These are phyloP conservation scores for Gossypium bickii DNA, from an alignment of 345 rosid genomes.

Conservation along the genomic window DNA sequence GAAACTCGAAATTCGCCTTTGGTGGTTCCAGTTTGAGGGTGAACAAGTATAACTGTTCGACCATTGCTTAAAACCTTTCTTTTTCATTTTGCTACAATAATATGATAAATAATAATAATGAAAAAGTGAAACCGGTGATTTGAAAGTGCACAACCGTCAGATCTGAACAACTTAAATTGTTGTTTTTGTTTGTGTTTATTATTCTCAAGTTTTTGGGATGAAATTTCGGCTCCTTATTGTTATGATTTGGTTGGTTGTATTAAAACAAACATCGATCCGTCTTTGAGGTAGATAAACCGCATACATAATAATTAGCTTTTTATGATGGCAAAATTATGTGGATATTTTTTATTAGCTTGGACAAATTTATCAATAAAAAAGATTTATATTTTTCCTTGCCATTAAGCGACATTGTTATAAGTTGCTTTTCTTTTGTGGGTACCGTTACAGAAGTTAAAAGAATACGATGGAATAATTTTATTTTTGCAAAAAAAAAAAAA, in stretches of 20 bases:
- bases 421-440: too few relatives aligned
- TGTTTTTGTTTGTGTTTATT: constrained; percentile 8
- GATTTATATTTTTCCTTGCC: too few relatives aligned
- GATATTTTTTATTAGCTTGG: neutral
- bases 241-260: neutral
- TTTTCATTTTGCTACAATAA: constrained; percentile 18
- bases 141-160: constrained; percentile 13
- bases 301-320: too few relatives aligned
- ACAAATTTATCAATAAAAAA: neutral
- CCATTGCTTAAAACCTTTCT: constrained; percentile 14
- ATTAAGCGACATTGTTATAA: too few relatives aligned
- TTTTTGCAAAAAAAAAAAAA: too few relatives aligned
- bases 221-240: too few relatives aligned
- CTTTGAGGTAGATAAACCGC: neutral
- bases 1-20: neutral
- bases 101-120: constrained; percentile 15
- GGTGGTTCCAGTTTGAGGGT: neutral
- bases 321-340: too few relatives aligned
- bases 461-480: neutral
- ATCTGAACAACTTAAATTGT: neutral
- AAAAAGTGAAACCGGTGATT: constrained; percentile 2
- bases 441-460: neutral
- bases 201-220: neutral
- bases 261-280: neutral
- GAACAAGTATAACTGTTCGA: neutral